Evolutionary conservation across 2,329 filamentous ascomycete species (phyloP).

Genomic region (Sporothrix protearum): DNA sequence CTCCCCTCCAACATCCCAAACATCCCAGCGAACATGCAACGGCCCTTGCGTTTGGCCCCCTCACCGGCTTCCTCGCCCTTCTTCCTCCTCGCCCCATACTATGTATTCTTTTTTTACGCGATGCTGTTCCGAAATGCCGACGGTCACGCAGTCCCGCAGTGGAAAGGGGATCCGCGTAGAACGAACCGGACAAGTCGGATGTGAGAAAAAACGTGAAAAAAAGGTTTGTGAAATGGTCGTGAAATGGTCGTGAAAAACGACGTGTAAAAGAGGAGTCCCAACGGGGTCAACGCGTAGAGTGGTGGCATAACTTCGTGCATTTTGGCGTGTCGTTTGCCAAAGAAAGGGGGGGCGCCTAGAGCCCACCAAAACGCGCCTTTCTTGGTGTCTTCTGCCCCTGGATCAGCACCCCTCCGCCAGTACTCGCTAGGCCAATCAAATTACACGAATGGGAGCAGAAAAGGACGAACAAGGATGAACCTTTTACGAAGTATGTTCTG

Average conservation of each 20-base stretch:
- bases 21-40: neutral
- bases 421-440: slow-evolving; percentile 1
- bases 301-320: neutral
- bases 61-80: neutral
- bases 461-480: neutral
- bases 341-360: neutral
- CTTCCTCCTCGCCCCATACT: neutral
- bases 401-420: neutral
- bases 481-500: no score
- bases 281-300: slow-evolving; percentile 9
- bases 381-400: neutral
- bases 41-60: neutral
- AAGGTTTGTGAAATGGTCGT: neutral
- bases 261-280: neutral
- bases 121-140: neutral
- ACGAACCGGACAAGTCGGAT: neutral
- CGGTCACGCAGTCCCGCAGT: neutral
- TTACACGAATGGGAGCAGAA: slow-evolving; percentile 2
- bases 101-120: neutral
- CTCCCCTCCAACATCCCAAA: neutral
- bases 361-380: slow-evolving; percentile 1
- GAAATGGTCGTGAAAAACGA: neutral
- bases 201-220: neutral
- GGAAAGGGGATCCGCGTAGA: neutral
- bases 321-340: neutral